A percentile compares a stretch with the other conserved stretches of the same genome.
These are phyloP conservation scores for Lasiodiplodia citricola DNA, from an alignment of 2,329 filamentous ascomycete genomes.

Conservation along the genomic window DNA sequence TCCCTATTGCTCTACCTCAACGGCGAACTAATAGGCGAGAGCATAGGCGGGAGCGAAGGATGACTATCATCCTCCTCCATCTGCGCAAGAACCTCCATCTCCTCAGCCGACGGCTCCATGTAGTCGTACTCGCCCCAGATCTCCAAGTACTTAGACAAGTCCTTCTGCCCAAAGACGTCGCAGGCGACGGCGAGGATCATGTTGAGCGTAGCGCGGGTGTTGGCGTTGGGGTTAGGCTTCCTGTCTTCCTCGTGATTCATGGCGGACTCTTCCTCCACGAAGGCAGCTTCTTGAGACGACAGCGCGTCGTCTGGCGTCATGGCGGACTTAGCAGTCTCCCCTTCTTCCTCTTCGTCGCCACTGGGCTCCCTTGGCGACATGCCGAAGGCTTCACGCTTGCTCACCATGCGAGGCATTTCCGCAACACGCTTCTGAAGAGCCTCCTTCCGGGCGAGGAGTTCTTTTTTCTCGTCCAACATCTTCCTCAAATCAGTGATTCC, in stretches of 20 bases:
- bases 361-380: slow-evolving; percentile 20
- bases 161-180: slow-evolving; percentile 87
- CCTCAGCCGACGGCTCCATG: background rate
- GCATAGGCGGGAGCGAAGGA: background rate
- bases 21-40: background rate
- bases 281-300: background rate
- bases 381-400: slow-evolving; percentile 14
- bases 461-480: slow-evolving; percentile 1
- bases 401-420: background rate
- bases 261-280: background rate
- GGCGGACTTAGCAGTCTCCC: background rate
- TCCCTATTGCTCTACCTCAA: background rate
- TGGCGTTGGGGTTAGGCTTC: slow-evolving; percentile 30
- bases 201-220: slow-evolving; percentile 73
- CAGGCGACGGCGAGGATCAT: slow-evolving; percentile 90
- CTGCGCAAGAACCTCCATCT: background rate
- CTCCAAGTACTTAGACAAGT: slow-evolving; percentile 77
- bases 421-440: background rate
- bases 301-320: background rate
- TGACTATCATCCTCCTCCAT: background rate
- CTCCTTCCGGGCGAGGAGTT: background rate
- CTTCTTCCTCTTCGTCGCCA: slow-evolving; percentile 54
- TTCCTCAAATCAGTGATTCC: background rate
- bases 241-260: background rate
- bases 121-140: slow-evolving; percentile 43